phyloP scores from a whole-genome alignment of 257 asterid genomes.

The Solanum tarapatanum region DNA sequence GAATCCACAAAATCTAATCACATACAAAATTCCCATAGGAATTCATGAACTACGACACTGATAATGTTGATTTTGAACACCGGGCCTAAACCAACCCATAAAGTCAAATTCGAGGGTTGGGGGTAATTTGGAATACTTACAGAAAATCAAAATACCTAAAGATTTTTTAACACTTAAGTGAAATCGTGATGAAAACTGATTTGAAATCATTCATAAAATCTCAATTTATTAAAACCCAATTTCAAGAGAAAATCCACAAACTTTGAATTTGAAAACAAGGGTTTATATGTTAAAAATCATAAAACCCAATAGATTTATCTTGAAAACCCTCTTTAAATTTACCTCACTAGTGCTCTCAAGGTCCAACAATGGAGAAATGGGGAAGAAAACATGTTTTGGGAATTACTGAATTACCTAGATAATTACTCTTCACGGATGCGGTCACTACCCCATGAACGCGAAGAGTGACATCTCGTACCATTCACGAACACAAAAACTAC shows the following conservation, averaged over 20 bases:
- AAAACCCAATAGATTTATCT: background rate
- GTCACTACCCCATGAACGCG: background rate
- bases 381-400: background rate
- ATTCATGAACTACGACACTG: background rate
- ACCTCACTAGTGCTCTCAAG: background rate
- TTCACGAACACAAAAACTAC: too few species aligned
- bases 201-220: background rate
- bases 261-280: background rate
- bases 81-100: background rate
- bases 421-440: background rate
- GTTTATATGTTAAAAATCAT: background rate
- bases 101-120: background rate
- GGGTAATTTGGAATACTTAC: background rate
- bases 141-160: background rate
- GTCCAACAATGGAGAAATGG: too few species aligned
- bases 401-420: too few species aligned
- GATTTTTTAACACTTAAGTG: background rate
- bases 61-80: too few species aligned
- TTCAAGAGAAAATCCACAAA: background rate
- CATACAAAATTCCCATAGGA: background rate
- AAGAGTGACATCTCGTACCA: background rate
- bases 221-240: too few species aligned
- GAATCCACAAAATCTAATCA: background rate
- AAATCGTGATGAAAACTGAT: too few species aligned
- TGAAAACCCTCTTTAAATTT: background rate